phyloP scores from a whole-genome alignment of 768 basidiomycete genomes.

The Boletus eberwhitei region DNA sequence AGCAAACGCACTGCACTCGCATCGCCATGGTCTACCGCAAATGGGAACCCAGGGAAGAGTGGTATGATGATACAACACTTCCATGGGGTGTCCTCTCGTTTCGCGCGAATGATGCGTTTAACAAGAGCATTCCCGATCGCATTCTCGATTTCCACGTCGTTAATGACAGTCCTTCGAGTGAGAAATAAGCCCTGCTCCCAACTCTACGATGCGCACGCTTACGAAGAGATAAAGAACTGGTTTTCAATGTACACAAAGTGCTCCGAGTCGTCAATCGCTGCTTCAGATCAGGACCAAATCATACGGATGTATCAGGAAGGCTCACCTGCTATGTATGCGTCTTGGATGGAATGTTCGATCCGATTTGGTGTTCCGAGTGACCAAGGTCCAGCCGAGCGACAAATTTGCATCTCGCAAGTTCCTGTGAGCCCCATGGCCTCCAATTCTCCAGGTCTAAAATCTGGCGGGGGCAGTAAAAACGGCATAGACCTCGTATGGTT shows the following conservation, averaged over 20 bases:
- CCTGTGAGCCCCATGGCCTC: conserved; percentile 80
- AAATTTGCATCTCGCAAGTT: conserved; percentile 96
- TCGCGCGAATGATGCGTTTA: conserved; percentile 84
- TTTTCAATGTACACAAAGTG: conserved; percentile 99
- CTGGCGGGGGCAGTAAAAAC: conserved; percentile 89
- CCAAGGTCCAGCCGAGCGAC: conserved; percentile 94
- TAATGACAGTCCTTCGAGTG: conserved; percentile 69
- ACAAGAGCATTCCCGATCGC: conserved; percentile 93
- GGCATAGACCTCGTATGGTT: conserved; percentile 93
- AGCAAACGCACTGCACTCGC: conserved; percentile 73
- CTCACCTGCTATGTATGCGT: conserved; percentile 86
- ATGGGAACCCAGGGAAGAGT: conserved; percentile 88
- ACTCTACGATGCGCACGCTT: conserved; percentile 26
- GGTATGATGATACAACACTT: conserved; percentile 92
- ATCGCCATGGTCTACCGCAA: conserved; percentile 88
- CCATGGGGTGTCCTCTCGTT: conserved; percentile 79
- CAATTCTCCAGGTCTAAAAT: conserved; percentile 82
- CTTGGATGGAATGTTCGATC: conserved; percentile 91
- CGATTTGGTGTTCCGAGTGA: conserved; percentile 85
- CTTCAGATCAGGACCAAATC: background rate
- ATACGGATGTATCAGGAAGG: background rate
- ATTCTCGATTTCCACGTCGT: conserved; percentile 87
- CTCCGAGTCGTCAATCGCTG: conserved; percentile 90
- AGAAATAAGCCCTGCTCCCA: background rate
- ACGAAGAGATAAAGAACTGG: conserved; percentile 91